A percentile compares a stretch with the other conserved stretches of the same genome.
Conservation (phyloP, 768 basidiomycete species). For the Pluteus cervinus region DNA sequence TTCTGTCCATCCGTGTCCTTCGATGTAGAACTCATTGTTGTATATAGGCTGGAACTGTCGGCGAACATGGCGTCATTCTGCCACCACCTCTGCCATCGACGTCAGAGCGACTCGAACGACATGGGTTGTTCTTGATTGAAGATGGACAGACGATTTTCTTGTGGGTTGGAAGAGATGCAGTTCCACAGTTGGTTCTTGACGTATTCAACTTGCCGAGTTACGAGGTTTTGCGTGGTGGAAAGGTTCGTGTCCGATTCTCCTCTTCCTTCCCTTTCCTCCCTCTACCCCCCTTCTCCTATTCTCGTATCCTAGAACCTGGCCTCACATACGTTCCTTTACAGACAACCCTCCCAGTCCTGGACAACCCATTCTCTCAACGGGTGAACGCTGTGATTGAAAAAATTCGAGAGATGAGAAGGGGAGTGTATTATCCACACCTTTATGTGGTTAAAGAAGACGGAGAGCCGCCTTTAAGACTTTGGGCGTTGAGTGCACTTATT, state of each 20-base stretch:
- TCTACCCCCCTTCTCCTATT: too few relatives aligned
- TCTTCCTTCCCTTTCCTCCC: too few relatives aligned
- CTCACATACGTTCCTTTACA: too few relatives aligned
- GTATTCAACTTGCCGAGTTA: constrained; percentile 90
- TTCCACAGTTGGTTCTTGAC: constrained; percentile 91
- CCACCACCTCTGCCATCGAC: constrained; percentile 87
- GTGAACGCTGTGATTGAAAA: constrained; percentile 93
- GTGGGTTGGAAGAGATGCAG: constrained; percentile 97
- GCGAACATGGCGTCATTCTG: constrained; percentile 82
- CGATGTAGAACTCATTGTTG: constrained; percentile 6
- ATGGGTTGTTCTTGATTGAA: constrained; percentile 95
- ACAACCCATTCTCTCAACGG: constrained; percentile 94
- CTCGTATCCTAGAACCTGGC: too few relatives aligned
- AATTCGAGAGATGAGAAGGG: constrained; percentile 88
- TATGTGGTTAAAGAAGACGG: constrained; percentile 98
- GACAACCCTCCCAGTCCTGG: constrained; percentile 85
- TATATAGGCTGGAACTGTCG: constrained; percentile 90
- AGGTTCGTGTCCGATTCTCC: constrained; percentile 50
- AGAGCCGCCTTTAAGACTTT: constrained; percentile 87
- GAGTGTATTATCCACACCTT: constrained; percentile 88
- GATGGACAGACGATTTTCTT: constrained; percentile 98
- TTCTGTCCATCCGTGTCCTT: not conserved
- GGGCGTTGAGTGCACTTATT: constrained; percentile 92
- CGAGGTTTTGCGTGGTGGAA: constrained; percentile 87
- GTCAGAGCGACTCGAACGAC: constrained; percentile 91